A percentile compares a stretch with the other conserved stretches of the same genome.
Evolutionary conservation across 352 stramenopile species (phyloP).

Genomic region (Phytopythium mirpurense): DNA sequence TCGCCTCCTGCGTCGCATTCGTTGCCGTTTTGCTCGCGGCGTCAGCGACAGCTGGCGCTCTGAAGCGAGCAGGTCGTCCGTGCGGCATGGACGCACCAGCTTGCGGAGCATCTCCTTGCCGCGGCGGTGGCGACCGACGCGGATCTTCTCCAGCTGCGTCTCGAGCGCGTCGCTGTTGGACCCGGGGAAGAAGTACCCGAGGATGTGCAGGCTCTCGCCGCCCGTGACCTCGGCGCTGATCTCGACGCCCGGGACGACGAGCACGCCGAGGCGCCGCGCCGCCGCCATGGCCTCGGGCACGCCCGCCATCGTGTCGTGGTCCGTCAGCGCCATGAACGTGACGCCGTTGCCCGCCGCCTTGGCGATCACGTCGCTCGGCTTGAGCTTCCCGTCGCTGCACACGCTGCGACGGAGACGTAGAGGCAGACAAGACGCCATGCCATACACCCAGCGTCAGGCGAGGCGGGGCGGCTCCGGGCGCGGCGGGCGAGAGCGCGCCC

Average conservation of each 20-base stretch:
- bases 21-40: neutral
- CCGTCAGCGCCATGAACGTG: constrained; percentile 77
- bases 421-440: too few species aligned
- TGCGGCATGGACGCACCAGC: constrained; percentile 30
- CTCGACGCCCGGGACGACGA: constrained; percentile 79
- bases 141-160: constrained; percentile 75
- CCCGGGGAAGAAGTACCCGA: constrained; percentile 82
- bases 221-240: constrained; percentile 84
- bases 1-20: constrained; percentile 36
- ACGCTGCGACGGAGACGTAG: constrained; percentile 36
- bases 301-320: constrained; percentile 85
- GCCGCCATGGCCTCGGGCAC: constrained; percentile 66
- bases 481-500: too few species aligned
- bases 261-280: constrained; percentile 54
- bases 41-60: neutral
- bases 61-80: neutral
- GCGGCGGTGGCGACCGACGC: constrained; percentile 67
- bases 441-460: too few species aligned
- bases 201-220: constrained; percentile 80
- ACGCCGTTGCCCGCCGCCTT: constrained; percentile 78
- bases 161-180: constrained; percentile 72
- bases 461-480: too few species aligned
- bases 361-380: constrained; percentile 63
- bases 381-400: constrained; percentile 80
- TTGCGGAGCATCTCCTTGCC: constrained; percentile 82